These are phyloP conservation scores for Euphorbia lathyris DNA, from an alignment of 345 rosid genomes.

Conservation along the genomic window DNA sequence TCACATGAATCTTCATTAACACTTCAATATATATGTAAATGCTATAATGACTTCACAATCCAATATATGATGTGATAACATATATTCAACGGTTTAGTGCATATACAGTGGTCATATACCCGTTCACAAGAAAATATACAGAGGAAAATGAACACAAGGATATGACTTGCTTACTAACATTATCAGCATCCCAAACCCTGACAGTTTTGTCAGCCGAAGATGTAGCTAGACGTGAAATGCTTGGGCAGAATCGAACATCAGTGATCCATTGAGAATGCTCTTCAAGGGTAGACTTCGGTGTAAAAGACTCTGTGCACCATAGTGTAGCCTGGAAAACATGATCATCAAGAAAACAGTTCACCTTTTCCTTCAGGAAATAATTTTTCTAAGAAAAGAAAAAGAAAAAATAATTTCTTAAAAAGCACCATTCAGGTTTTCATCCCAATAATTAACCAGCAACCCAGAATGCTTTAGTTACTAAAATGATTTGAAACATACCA, in stretches of 20 bases:
- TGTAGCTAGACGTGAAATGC: slow-evolving; percentile 55
- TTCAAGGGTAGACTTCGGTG: slow-evolving; percentile 46
- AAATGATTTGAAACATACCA: background rate
- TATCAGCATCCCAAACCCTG: slow-evolving; percentile 66
- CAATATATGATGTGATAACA: background rate
- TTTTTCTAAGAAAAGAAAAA: background rate
- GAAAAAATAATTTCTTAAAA: background rate
- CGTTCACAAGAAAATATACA: background rate
- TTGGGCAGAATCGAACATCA: slow-evolving; percentile 68
- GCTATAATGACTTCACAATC: no score
- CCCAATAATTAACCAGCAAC: background rate
- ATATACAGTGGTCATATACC: background rate
- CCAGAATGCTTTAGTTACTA: background rate
- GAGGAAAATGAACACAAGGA: background rate
- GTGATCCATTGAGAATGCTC: slow-evolving; percentile 62
- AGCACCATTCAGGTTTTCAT: slow-evolving; percentile 4
- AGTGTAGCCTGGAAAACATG: slow-evolving; percentile 44
- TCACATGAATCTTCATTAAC: background rate
- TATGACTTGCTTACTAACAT: slow-evolving; percentile 35
- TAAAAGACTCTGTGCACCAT: slow-evolving; percentile 59
- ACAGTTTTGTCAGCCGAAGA: slow-evolving; percentile 70
- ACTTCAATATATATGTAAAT: background rate
- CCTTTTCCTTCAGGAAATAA: background rate
- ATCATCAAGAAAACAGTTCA: slow-evolving; percentile 9
- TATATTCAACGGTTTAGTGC: background rate